Base-by-base conservation (phyloP, 192 early-diverging fungal genomes). In the Globomyces pollinis-pini region DNA sequence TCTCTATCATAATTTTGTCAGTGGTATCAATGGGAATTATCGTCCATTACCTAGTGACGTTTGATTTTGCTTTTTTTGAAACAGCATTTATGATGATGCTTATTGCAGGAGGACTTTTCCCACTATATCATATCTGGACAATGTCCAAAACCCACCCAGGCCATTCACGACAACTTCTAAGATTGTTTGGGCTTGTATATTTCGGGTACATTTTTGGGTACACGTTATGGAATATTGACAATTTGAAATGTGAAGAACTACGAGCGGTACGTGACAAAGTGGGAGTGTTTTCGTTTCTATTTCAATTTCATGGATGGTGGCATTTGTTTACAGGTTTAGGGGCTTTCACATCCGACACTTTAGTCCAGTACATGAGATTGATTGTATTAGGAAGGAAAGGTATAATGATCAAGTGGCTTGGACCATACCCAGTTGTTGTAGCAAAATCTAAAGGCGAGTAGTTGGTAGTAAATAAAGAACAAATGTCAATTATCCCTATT, bases 161-260 rank as follows among this genome's bases (percentile, higher is more conserved):
- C 1, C 44, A 45, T 20, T 8, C 42, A 4, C 33, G 43, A 62
- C 70, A 47, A 63, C 79, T 59, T 55, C 70, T 45, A 59, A 58
- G 21, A 56, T 66, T 60, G 51, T 68, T 38, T 56, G 54, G 47
- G 41, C 64, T 51, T 39, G 35, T 30, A 20, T 52, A 41, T 24
- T 51, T 13, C 41, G 53, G 21, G 29, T 62, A 59, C 11, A 12
- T 60, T 6, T 6, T 47, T 8, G 68, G 79, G 2, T 89, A 88
- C 61, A 45, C 75, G 2, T 67, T 91, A 34, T 92, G 90, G 90
- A 86, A 87, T 59, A 66, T 88, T 11, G 90, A 92, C 67, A 91
- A 91, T 61, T 64, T 73, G n/a, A 77, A 74, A 36, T 92, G 90
- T 61, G 53, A 61, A 33, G 33, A 65, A 12, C 67, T 92, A 38